Evolutionary conservation across 2,329 filamentous ascomycete species (phyloP), one percentile per base, ranked within the genome.

Genomic region (Delphinella strobiligena): DNA sequence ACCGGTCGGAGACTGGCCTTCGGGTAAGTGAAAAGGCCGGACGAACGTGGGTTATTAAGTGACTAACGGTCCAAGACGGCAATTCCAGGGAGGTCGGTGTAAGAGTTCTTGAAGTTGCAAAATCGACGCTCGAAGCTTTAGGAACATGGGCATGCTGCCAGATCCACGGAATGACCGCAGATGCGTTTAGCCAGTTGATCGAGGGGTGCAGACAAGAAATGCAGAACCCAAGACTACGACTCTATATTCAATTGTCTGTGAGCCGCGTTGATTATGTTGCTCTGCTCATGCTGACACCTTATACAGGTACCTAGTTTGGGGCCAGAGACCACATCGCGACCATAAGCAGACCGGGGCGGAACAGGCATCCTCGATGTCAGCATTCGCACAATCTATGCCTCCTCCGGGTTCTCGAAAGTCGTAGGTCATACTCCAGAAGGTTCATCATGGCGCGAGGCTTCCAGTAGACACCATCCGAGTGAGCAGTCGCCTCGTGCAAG

Each of bases 181-280:
- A 19, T n/a, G 38, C 39, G 29, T 44, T 47, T 22, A 31, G 33
- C 7, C 31, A 33, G 5, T 27, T 47, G 17, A 36, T 42, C 5
- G 27, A 39, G 4, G 34, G 37, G 12, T 41, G 36, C 31, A 36
- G 34, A 27, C 37, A 32, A 14, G 45, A 47, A 14, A 36, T 45
- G 29, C 29, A 31, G 12, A 31, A 42, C 12, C 22, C 36, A 15
- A 38, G 33, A 16, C 27, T 42, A 7, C 38, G 35, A 19, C 37
- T 46, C 5, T 46, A 46, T 22, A 40, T 46, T 8, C 41, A 36
- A 19, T 29, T 46, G 44, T 46, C 14, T 34, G 44, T 44, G 11
- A 10, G 5, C 4, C 31, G 14, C 8, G 3, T 4, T 29, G 5
- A 10, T 16, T 3, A 19, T 7, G 12, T 10, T 16, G n/a, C n/a